phyloP scores from a whole-genome alignment of 202 grass and related monocot species.

The Eragrostis tef region DNA sequence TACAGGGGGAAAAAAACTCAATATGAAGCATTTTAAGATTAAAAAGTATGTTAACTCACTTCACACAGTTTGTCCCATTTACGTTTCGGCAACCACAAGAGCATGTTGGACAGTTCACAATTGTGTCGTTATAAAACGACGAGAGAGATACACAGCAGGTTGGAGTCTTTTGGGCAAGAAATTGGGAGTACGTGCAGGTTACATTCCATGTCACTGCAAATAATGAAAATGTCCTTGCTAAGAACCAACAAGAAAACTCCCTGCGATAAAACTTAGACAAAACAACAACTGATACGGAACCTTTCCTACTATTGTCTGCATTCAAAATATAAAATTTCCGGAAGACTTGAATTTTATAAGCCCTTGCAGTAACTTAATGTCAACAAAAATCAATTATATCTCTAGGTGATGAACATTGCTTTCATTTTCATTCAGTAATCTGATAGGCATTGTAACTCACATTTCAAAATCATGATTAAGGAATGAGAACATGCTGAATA shows the following conservation, averaged over 20 bases:
- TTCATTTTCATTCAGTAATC: constrained; percentile 21
- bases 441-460: constrained; percentile 31
- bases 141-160: constrained; percentile 97
- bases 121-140: constrained; percentile 96
- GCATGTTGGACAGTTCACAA: constrained; percentile 95
- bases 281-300: not conserved
- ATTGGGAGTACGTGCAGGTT: constrained; percentile 97
- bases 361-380: not conserved
- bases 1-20: constrained; percentile 37
- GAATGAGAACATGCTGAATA: constrained; percentile 27
- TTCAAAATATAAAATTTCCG: constrained; percentile 34
- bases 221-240: constrained; percentile 43
- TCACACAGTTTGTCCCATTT: constrained; percentile 76
- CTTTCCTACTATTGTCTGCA: constrained; percentile 6
- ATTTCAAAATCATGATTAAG: constrained; percentile 14
- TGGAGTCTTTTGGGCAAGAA: constrained; percentile 94
- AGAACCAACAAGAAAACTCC: constrained; percentile 31
- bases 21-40: constrained; percentile 38
- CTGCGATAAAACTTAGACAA: constrained; percentile 9
- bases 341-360: constrained; percentile 11
- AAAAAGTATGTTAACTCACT: constrained; percentile 61
- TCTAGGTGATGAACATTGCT: constrained; percentile 26
- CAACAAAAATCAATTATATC: constrained; percentile 17
- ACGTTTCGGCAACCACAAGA: constrained; percentile 83
- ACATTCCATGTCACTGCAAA: constrained; percentile 97